These are phyloP conservation scores for Camellia sinensis DNA, from an alignment of 148 eudicot species.

Conservation along the genomic window DNA sequence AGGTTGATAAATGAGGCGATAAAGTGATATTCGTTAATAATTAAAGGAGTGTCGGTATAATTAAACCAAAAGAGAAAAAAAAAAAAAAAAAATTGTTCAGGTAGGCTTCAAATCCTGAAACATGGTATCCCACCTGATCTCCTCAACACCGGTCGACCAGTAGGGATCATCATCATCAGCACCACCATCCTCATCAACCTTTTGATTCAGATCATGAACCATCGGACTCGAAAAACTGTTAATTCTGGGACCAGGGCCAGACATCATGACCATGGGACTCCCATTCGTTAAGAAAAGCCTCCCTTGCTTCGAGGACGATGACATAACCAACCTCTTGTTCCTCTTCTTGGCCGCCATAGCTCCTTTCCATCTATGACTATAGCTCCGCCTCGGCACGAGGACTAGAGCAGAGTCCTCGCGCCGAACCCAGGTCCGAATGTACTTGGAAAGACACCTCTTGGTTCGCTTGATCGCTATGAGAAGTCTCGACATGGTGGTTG, in stretches of 20 bases:
- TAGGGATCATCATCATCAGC: constrained; percentile 34
- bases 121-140: constrained; percentile 85
- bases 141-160: constrained; percentile 59
- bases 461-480: constrained; percentile 46
- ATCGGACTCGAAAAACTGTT: constrained; percentile 47
- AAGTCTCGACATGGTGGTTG: constrained; percentile 39
- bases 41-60: not conserved
- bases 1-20: no score
- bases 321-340: constrained; percentile 26
- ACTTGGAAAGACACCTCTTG: constrained; percentile 37
- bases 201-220: constrained; percentile 34
- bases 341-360: constrained; percentile 34
- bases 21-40: no score
- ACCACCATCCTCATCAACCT: constrained; percentile 19
- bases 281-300: constrained; percentile 45
- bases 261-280: constrained; percentile 12
- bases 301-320: constrained; percentile 20
- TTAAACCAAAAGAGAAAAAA: not conserved
- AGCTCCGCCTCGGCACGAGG: constrained; percentile 30
- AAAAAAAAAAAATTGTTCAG: constrained; percentile 13
- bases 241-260: not conserved
- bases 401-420: constrained; percentile 32
- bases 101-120: constrained; percentile 85
- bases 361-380: constrained; percentile 39
- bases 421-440: constrained; percentile 30